These are phyloP conservation scores for Chrysoporthe austroafricana DNA, from an alignment of 2,329 filamentous ascomycete species.

Conservation along the genomic window DNA sequence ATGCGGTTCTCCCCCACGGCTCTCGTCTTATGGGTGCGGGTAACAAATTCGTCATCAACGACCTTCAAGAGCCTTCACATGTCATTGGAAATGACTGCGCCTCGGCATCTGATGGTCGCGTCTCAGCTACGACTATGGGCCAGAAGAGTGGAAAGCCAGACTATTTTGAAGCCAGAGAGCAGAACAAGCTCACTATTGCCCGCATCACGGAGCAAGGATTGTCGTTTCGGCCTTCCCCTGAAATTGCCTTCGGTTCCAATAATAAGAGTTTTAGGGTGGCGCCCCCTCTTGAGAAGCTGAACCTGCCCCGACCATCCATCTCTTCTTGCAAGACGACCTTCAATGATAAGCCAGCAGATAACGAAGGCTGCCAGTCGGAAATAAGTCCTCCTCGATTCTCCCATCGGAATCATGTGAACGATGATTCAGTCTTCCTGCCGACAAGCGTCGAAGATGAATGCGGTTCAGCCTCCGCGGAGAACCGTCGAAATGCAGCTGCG, in stretches of 20 bases:
- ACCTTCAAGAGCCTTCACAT: background rate
- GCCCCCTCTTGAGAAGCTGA: background rate
- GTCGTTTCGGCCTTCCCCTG: background rate
- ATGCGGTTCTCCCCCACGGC: slow-evolving; percentile 27
- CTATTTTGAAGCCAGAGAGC: slow-evolving; percentile 35
- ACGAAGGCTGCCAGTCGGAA: background rate
- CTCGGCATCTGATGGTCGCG: background rate
- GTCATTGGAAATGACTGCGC: background rate
- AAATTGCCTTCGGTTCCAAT: background rate
- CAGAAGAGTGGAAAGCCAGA: slow-evolving; percentile 33
- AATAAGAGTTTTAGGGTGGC: background rate
- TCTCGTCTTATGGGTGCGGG: slow-evolving; percentile 2
- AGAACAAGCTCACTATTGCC: slow-evolving; percentile 31
- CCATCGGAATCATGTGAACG: background rate
- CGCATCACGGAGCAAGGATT: background rate
- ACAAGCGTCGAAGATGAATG: background rate
- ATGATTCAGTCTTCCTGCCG: background rate
- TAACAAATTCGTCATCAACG: background rate
- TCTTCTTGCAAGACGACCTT: background rate
- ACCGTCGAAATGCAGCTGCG: background rate
- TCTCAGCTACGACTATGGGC: slow-evolving; percentile 28
- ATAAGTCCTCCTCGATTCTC: background rate
- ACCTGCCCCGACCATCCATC: background rate
- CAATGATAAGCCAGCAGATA: background rate
- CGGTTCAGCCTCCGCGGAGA: background rate